phyloP scores from a whole-genome alignment of 345 rosid species.

The Kandelia obovata region DNA sequence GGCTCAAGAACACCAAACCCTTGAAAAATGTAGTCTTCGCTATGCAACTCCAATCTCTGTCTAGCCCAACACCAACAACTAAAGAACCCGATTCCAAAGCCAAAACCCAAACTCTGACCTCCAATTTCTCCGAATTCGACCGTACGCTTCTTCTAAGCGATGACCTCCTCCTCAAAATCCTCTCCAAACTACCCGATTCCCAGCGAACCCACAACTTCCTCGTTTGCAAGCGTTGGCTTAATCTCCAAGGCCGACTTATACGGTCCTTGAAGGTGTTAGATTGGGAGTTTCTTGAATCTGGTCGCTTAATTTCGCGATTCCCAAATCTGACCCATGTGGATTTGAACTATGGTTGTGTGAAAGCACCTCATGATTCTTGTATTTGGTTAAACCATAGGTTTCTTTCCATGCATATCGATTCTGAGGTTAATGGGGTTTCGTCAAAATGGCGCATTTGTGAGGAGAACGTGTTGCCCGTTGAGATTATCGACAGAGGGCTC shows the following conservation, averaged over 20 bases:
- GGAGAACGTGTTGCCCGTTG: slow-evolving; percentile 58
- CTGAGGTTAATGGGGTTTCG: slow-evolving; percentile 16
- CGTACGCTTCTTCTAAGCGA: slow-evolving; percentile 57
- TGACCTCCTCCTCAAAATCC: slow-evolving; percentile 27
- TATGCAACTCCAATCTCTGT: slow-evolving; percentile 51
- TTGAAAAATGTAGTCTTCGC: slow-evolving; percentile 52
- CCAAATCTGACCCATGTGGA: slow-evolving; percentile 28
- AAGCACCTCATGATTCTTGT: slow-evolving; percentile 15
- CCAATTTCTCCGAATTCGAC: slow-evolving; percentile 48
- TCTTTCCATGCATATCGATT: slow-evolving; percentile 16
- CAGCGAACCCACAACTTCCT: slow-evolving; percentile 20
- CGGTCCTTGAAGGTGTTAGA: slow-evolving; percentile 27
- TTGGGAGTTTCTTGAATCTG: slow-evolving; percentile 33
- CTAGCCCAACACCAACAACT: slow-evolving; percentile 23
- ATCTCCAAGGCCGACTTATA: slow-evolving; percentile 31
- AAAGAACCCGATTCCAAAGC: slow-evolving; percentile 34
- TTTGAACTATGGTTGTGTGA: slow-evolving; percentile 22
- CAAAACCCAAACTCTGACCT: slow-evolving; percentile 40
- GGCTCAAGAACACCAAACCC: slow-evolving; percentile 50
- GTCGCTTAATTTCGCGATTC: slow-evolving; percentile 25
- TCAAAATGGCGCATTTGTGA: slow-evolving; percentile 33
- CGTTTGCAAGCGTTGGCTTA: slow-evolving; percentile 37
- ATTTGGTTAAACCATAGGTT: slow-evolving; percentile 21
- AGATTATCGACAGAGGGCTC: slow-evolving; percentile 32
- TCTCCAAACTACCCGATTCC: slow-evolving; percentile 20